Base-by-base conservation (phyloP, 164 flowering plant genomes). In the Berberis vulgaris region DNA sequence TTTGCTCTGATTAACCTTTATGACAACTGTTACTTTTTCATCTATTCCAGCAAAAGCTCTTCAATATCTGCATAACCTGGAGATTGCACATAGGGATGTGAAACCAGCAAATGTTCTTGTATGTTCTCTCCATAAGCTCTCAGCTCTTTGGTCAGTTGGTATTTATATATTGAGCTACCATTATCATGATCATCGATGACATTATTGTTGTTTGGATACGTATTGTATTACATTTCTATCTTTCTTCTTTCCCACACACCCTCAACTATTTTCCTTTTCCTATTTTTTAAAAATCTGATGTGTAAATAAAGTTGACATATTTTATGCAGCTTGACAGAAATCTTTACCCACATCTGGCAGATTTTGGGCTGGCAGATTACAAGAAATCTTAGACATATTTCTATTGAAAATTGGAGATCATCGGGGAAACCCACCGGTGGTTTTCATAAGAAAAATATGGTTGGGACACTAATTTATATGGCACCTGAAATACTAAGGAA, bases 351-450 rank as follows among this genome's bases (percentile, higher is more conserved):
- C 81, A 82, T 77, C 82, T 93, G 10, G 72, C 89, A 43, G 98
- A 93, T 79, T 93, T 93, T 84, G 98, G 98, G 71, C 74, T 93
- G 80, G 96, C 98, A 41, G 89, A 81, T 49, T 84, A 84, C 71
- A 75, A 74, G 73, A 80, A 75, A 93, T 74, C 82, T 93, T 60
- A 77, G 78, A 71, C 78, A 67, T 69, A 73, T 83, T 53, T 83
- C 96, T 68, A 13, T 60, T 59, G 78, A 71, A 54, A 93, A 80
- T 61, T 93, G 98, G 98, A 83, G 72, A 74, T 86, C 97, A 52
- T 81, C 89, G 69, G 98, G 98, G 45, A 93, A 93, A 78, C 98
- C 97, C 62, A 93, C 98, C 45, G 98, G 98, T 65, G 98, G 98
- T 11, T 93, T 90, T 67, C 94, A 93, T 74, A 93, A 93, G 61